phyloP scores from a whole-genome alignment of 2,329 filamentous ascomycete species.

The Ophiostoma populinum region DNA sequence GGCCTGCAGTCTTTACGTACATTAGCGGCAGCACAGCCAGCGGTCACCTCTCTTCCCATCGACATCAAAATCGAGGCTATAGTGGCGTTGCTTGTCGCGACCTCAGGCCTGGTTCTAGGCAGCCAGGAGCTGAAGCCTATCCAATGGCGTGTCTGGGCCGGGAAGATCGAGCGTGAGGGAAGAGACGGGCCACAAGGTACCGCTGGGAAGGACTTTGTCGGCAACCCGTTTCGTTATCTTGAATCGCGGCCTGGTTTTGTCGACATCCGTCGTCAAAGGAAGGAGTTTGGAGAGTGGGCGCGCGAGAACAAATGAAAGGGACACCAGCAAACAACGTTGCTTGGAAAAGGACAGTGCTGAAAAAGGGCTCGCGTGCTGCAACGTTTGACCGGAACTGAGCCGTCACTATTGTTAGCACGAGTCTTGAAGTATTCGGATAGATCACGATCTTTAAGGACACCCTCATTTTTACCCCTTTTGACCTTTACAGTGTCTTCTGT shows the following conservation, averaged over 20 bases:
- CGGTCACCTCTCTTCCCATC: conserved; percentile 43
- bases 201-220: conserved; percentile 50
- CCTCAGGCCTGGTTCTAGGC: conserved; percentile 62
- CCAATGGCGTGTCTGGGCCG: conserved; percentile 65
- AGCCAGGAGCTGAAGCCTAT: conserved; percentile 71
- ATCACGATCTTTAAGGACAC: too few species aligned
- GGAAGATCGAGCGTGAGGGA: conserved; percentile 67
- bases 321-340: too few species aligned
- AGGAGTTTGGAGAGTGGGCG: conserved; percentile 64
- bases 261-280: conserved; percentile 68
- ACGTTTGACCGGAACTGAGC: too few species aligned
- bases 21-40: conserved; percentile 23
- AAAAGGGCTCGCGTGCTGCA: too few species aligned
- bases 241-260: conserved; percentile 74
- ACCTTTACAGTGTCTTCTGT: too few species aligned
- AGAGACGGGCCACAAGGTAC: conserved; percentile 40
- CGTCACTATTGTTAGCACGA: too few species aligned
- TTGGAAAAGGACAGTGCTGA: too few species aligned
- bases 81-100: conserved; percentile 62
- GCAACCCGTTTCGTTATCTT: conserved; percentile 64
- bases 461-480: too few species aligned
- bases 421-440: too few species aligned
- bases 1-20: conserved; percentile 39
- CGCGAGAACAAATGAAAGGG: conserved; percentile 6
- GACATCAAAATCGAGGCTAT: conserved; percentile 85